Percentiles rank a stretch among this genome's conserved stretches.
Evolutionary conservation across 2,329 filamentous ascomycete species (phyloP).

Genomic region (Colletotrichum musae): DNA sequence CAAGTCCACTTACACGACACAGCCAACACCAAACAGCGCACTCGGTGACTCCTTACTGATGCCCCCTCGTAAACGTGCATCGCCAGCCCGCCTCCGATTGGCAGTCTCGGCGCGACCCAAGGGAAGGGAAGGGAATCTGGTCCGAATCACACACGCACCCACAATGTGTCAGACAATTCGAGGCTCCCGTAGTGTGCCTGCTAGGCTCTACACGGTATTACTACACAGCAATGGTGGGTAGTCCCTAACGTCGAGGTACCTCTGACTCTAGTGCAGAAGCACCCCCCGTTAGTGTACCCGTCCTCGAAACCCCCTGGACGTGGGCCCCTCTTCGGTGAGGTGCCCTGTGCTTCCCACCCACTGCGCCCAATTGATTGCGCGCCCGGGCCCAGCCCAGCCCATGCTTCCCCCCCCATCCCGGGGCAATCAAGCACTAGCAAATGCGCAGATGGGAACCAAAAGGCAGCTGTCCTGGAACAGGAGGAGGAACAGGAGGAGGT

Average conservation of each 20-base stretch:
- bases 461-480: neutral
- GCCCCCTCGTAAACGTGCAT: slow-evolving; percentile 20
- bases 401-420: neutral
- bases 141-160: neutral
- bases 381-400: slow-evolving; percentile 1
- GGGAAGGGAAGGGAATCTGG: slow-evolving; percentile 21
- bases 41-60: neutral
- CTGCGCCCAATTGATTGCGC: slow-evolving; percentile 33
- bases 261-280: too few species aligned
- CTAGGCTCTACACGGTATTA: too few species aligned
- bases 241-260: too few species aligned
- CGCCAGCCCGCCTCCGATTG: slow-evolving; percentile 1
- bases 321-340: neutral
- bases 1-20: too few species aligned
- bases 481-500: too few species aligned
- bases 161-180: slow-evolving; percentile 26
- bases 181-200: slow-evolving; percentile 12
- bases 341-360: slow-evolving; percentile 17
- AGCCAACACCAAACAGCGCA: neutral
- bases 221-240: too few species aligned
- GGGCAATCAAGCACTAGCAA: neutral
- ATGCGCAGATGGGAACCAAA: neutral
- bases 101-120: slow-evolving; percentile 10
- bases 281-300: slow-evolving; percentile 23
- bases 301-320: slow-evolving; percentile 1